Base-by-base conservation (phyloP, 2,329 filamentous ascomycete genomes). In the Penicillium sp. region DNA sequence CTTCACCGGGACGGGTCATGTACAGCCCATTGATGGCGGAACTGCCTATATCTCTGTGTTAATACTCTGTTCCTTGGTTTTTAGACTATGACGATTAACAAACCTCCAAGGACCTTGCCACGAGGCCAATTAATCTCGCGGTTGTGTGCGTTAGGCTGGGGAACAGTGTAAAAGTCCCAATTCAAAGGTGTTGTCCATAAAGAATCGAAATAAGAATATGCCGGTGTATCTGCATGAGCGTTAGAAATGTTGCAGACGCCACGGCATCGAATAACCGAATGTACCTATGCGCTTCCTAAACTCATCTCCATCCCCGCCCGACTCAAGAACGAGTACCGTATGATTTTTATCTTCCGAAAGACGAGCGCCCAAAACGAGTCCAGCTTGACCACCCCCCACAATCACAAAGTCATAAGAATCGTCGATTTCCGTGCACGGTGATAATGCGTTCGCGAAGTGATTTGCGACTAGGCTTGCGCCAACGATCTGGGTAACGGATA, bases 341-440 rank as follows among this genome's bases (percentile, higher is more conserved):
- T 70, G 63, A n/a, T 71, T 71, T 1, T 56, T 57, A 48, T 79
- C 67, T 53, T 81, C 77, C 1, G 79, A 76, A 4, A 85, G 56
- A 26, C 67, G 63, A 35, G 52, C 61, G 30, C 67, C 67, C 11
- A 84, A 69, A 1, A 75, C 75, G n/a, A 84, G 71, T 16, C 82
- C 82, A 14, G 80, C 80, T 7, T 80, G 83, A 7, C 82, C 82
- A 35, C 82, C 82, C 31, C 82, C 82, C 22, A 83, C 68, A 53
- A 84, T 65, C 37, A 83, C 60, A 55, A 69, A 69, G 47, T 69
- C 67, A 31, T 69, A 69, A 4, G 65, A 59, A 40, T 69, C 64
- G 2, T 55, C 52, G 42, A 71, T 67, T 56, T 67, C 42, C 37
- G 67, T 63, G 55, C 67, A 55, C 52, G 67, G 63, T 6, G 62